Evolutionary conservation across 257 asterid genomes (phyloP), one percentile per base, ranked within the genome.

Genomic region (Linaria vulgaris): DNA sequence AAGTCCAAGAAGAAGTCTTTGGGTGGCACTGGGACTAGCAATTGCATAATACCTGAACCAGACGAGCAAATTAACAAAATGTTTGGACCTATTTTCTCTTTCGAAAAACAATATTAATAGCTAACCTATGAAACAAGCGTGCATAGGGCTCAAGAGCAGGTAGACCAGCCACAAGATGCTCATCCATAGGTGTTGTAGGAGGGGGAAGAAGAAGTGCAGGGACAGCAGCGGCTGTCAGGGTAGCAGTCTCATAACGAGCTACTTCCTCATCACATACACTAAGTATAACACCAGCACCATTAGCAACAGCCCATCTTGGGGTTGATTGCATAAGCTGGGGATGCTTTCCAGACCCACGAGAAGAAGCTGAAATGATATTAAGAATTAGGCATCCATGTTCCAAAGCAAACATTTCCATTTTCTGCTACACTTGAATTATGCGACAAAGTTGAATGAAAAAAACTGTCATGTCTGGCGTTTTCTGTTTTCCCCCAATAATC

Each of bases 221-320:
- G 61, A 94, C 99, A 72, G 99, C 96, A 63, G 81, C 96, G 38
- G 97, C 97, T 31, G 99, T 94, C 74, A 94, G 83, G 61, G 88
- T 84, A 72, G 97, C 96, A 61, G 97, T 90, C 83, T 90, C 99
- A 72, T 94, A 87, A 61, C 92, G 99, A 77, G 92, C 85, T 68
- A 87, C 99, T 87, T 94, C 99, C 66, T 90, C 99, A 5, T 94
- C 99, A 76, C 99, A 94, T 70, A 94, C 99, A 67, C 99, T 94
- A 61, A 94, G 85, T 76, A 94, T 94, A 52, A 94, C 99, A 69
- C 99, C 99, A 68, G 99, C 99, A 16, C 97, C 99, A 74, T 94
- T 94, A 71, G 99, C 99, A 81, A 87, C 97, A 17, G 99, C 99
- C 99, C 99, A 94, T 80, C 99, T 82, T 12, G 99, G 99, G 68